phyloP scores from a whole-genome alignment of 192 early-diverging fungal species.

The Podila clonocystis region DNA sequence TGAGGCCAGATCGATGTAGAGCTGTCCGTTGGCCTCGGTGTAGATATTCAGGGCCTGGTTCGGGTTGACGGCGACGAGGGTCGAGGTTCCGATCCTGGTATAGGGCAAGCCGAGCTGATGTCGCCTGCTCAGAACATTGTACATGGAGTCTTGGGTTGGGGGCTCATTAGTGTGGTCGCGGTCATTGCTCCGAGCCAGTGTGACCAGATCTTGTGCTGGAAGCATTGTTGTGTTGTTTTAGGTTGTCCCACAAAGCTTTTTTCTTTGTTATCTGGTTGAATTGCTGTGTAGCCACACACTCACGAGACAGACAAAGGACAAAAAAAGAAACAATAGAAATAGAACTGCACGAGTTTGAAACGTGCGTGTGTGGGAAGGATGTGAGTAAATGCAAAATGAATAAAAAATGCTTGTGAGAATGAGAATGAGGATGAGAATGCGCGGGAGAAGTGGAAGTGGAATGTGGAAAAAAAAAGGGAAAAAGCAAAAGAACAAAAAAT shows the following conservation, averaged over 20 bases:
- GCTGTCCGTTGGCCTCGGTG: slow-evolving; percentile 56
- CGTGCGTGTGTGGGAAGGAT: neutral
- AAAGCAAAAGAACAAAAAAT: neutral
- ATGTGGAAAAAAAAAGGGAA: neutral
- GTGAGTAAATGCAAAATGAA: slow-evolving; percentile 5
- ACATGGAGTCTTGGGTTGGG: slow-evolving; percentile 33
- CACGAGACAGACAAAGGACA: neutral
- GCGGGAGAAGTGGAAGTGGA: neutral
- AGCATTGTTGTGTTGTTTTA: slow-evolving; percentile 11
- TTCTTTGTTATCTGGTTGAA: neutral
- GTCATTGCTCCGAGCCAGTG: slow-evolving; percentile 36
- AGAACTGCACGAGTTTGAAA: neutral
- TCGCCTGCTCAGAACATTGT: slow-evolving; percentile 30
- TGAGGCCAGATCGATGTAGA: slow-evolving; percentile 57
- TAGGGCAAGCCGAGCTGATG: slow-evolving; percentile 60
- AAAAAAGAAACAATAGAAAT: neutral
- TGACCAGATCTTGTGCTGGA: slow-evolving; percentile 40
- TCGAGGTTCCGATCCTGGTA: slow-evolving; percentile 57
- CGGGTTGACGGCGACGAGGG: slow-evolving; percentile 63
- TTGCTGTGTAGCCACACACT: neutral
- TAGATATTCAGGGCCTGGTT: slow-evolving; percentile 55
- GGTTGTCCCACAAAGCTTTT: neutral
- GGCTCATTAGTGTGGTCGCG: slow-evolving; percentile 27
- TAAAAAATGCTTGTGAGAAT: neutral
- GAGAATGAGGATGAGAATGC: neutral